Base-by-base conservation (phyloP, 1,284 basidiomycete species). In the Apiotrichum akiyoshidainum region DNA sequence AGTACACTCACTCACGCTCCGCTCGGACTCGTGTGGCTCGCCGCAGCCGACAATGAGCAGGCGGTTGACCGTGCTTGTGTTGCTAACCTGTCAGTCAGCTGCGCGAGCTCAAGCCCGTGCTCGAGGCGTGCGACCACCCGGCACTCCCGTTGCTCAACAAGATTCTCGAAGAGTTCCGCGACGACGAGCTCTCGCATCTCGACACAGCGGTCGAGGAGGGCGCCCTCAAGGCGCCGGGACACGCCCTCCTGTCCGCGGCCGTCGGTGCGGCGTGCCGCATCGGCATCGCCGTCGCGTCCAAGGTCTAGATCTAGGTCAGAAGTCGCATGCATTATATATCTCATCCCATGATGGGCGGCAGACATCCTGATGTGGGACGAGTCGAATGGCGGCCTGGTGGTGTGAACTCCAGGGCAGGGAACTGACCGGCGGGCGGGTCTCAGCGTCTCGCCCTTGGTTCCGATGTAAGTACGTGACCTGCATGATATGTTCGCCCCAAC, bases 121-220 rank as follows among this genome's bases (percentile, higher is more conserved):
- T 74, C n/a, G 48, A 64, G 11, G 19, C 26, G 26, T 42, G 34
- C 48, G 39, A 63, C 34, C 80, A 96, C 74, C 87, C 90, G 0
- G 92, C 90, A 46, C 79, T 97, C 35, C 85, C 87, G 0, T 78
- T 95, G 17, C 80, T 98, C 48, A 84, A 82, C 61, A 80, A 85
- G 10, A 83, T 96, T 50, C 84, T 97, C 44, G 80, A 80, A 55
- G 94, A 97, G 74, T 91, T 97, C 75, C 81, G 93, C 60, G 93
- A 97, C 75, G 94, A 98, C 71, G 94, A 98, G 73, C 83, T 97
- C 22, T 92, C 90, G 69, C 94, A 98, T 75, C 81, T 98, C 61
- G 90, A 97, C 70, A 92, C 87, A 16, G 94, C 94, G 2, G 89
- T 98, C 11, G 87, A 89, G 65, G 85, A 97, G 69, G 84, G 91